Base-by-base conservation (phyloP, 306 rosid genomes). In the Dalbergia cochinchinensis region DNA sequence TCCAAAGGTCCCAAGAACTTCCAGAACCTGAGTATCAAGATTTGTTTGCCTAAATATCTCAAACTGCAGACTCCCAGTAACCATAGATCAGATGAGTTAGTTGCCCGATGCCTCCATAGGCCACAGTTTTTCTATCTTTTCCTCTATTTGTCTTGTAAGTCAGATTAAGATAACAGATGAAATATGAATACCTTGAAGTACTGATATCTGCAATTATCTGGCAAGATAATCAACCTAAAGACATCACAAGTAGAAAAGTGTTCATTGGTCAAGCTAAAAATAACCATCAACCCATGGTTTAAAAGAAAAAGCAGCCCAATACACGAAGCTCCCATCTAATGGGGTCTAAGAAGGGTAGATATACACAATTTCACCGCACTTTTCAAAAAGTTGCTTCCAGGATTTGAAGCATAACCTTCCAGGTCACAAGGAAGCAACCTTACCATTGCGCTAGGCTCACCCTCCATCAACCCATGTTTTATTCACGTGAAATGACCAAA, bases 1-100 rank as follows among this genome's bases (percentile, higher is more conserved):
- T 42, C 73, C 65, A 19, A 15, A 77, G 22, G 66, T 53, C 33
- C 9, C n/a, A 45, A 66, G 47, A 42, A 26, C 68, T 55, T 42
- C 48, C 8, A 55, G 60, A 59, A 58, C 16, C n/a, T 33, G 16
- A 22, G 62, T 63, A 13, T 63, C 45, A 10, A 42, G 10, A 42
- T 37, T 37, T 37, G 41, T 37, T 37, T 37, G 41, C 7, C 5
- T 42, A 42, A 42, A 42, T 42, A 48, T 9, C 42, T 50, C 15
- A 64, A 76, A 76, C 11, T 4, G 41, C 18, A 64, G 26, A 47
- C 11, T 65, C 18, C 31, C 15, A 31, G 22, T 31, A 11, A 69
- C 5, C 44, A 69, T 8, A 22, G 60, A 12, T 31, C 34, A 69
- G 10, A 41, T 6, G 44, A 39, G 61, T 42, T 3, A 42, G 9